These are phyloP conservation scores for Jacaranda mimosifolia DNA, from an alignment of 257 asterid genomes.

Conservation along the genomic window DNA sequence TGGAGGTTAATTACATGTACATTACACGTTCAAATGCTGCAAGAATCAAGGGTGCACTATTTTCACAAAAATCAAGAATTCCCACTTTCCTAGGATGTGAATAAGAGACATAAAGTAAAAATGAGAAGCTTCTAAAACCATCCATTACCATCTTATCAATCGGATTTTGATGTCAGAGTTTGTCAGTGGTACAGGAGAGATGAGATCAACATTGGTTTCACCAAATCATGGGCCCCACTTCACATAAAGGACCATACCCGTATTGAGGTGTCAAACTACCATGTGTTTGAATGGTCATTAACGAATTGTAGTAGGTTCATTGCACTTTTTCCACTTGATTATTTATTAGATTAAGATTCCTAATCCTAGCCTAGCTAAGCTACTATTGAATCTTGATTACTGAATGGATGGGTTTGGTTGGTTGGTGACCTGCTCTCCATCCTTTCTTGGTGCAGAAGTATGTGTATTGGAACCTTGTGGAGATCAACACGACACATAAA, in stretches of 20 bases:
- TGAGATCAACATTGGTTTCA: constrained; percentile 50
- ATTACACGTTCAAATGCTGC: not conserved
- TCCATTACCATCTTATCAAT: not conserved
- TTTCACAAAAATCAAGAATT: constrained; percentile 1
- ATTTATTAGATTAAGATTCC: not conserved
- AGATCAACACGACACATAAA: constrained; percentile 2
- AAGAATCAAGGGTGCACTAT: constrained; percentile 9
- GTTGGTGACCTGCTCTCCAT: constrained; percentile 7
- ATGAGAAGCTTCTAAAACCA: constrained; percentile 32
- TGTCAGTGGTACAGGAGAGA: constrained; percentile 34
- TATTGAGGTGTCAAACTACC: constrained; percentile 33
- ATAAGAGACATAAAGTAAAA: not conserved
- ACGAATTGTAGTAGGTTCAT: not conserved
- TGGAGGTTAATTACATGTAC: not conserved
- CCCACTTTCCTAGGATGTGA: constrained; percentile 18
- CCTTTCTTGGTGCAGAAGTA: constrained; percentile 27
- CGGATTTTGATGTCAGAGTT: constrained; percentile 50
- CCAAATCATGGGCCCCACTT: constrained; percentile 42
- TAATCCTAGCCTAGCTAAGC: constrained; percentile 5
- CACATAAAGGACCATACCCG: constrained; percentile 7
- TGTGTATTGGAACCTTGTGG: constrained; percentile 3
- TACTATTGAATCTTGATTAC: not conserved
- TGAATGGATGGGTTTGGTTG: constrained; percentile 25
- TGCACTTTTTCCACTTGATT: constrained; percentile 11
- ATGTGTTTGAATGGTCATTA: constrained; percentile 9